Conservation (phyloP, 768 basidiomycete genomes). For the Boletus patriciae region DNA sequence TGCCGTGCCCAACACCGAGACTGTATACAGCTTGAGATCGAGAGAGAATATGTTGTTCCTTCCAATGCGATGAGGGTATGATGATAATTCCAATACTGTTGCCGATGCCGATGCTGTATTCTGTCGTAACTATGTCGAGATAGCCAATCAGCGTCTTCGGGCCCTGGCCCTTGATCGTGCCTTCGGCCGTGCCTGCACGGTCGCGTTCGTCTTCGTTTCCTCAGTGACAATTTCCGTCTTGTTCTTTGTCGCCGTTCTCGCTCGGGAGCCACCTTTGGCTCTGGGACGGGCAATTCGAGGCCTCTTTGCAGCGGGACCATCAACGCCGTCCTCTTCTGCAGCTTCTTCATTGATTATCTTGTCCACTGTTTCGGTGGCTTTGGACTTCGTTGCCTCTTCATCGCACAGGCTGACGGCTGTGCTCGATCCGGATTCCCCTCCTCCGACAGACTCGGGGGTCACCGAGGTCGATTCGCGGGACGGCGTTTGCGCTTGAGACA, state of each 20-base stretch:
- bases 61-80: constrained; percentile 25
- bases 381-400: constrained; percentile 26
- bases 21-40: constrained; percentile 25
- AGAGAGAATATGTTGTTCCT: constrained; percentile 21
- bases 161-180: constrained; percentile 31
- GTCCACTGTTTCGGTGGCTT: constrained; percentile 15
- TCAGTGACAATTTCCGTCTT: constrained; percentile 12
- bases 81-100: constrained; percentile 18
- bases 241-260: constrained; percentile 16
- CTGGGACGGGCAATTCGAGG: constrained; percentile 21
- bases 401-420: constrained; percentile 35
- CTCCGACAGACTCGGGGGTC: constrained; percentile 29
- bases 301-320: constrained; percentile 18
- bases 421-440: constrained; percentile 32
- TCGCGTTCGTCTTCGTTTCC: constrained; percentile 16
- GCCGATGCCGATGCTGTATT: constrained; percentile 16
- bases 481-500: constrained; percentile 22
- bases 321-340: constrained; percentile 14
- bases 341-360: constrained; percentile 14
- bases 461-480: constrained; percentile 26
- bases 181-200: constrained; percentile 32
- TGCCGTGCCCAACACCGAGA: constrained; percentile 3
- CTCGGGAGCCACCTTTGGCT: constrained; percentile 25
- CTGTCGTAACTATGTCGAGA: constrained; percentile 9
- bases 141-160: constrained; percentile 30